Percentiles rank a stretch among this genome's conserved stretches.
phyloP scores from a whole-genome alignment of 176 grass and related monocot species.

The Eragrostis curvula region DNA sequence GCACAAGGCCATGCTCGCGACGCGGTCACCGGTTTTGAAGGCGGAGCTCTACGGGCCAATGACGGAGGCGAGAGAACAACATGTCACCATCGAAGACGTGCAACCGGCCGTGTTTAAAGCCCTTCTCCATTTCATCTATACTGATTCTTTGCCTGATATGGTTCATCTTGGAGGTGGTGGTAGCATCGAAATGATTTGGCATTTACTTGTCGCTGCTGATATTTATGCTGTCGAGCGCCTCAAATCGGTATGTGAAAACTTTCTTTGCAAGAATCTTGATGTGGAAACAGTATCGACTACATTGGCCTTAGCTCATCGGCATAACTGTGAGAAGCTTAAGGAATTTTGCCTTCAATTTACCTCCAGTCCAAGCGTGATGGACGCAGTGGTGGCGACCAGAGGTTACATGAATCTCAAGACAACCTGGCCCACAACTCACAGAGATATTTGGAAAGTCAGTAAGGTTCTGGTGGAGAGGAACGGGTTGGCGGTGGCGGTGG shows the following conservation, averaged over 20 bases:
- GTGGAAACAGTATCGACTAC: conserved; percentile 28
- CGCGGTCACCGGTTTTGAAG: too few relatives aligned
- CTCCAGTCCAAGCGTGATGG: background rate
- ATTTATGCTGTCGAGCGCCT: conserved; percentile 26
- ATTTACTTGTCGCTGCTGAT: conserved; percentile 1
- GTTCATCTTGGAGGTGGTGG: too few relatives aligned
- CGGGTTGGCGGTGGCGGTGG: too few relatives aligned
- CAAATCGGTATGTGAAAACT: conserved; percentile 13
- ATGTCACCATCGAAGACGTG: too few relatives aligned
- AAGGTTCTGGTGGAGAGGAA: too few relatives aligned
- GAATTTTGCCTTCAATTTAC: background rate
- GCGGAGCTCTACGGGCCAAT: too few relatives aligned
- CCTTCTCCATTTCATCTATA: too few relatives aligned
- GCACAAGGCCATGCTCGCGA: too few relatives aligned
- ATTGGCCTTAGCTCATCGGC: conserved; percentile 26
- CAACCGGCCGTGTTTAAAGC: too few relatives aligned
- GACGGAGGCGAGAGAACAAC: too few relatives aligned
- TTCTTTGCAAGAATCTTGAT: conserved; percentile 20
- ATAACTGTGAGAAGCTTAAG: background rate
- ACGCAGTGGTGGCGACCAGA: background rate
- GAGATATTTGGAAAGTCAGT: background rate
- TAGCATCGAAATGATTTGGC: too few relatives aligned
- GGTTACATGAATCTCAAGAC: conserved; percentile 23
- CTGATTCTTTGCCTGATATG: too few relatives aligned
- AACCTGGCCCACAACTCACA: conserved; percentile 10